These are phyloP conservation scores for Royoungia palumana DNA, from an alignment of 768 basidiomycete species.

Conservation along the genomic window DNA sequence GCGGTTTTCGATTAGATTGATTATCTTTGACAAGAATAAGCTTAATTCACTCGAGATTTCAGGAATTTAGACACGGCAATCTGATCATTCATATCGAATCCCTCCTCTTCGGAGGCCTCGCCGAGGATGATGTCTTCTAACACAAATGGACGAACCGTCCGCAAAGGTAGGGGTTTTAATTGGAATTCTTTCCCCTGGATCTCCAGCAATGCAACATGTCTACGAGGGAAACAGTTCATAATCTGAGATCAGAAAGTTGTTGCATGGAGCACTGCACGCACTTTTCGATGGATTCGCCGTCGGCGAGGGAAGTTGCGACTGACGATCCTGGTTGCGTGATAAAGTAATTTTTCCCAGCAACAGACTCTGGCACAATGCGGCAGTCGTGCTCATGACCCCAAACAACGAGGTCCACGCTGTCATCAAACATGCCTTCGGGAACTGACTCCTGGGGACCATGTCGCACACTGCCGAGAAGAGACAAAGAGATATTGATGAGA, in stretches of 20 bases:
- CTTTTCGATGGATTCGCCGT: slow-evolving; percentile 93
- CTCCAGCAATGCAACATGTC: slow-evolving; percentile 87
- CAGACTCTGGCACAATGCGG: slow-evolving; percentile 83
- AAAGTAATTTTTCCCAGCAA: slow-evolving; percentile 87
- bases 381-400: slow-evolving; percentile 99
- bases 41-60: slow-evolving; percentile 53
- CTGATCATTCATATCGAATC: slow-evolving; percentile 74
- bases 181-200: slow-evolving; percentile 88
- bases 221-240: slow-evolving; percentile 28
- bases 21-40: not conserved
- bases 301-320: slow-evolving; percentile 90
- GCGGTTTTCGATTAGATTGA: slow-evolving; percentile 1
- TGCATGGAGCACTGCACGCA: slow-evolving; percentile 29
- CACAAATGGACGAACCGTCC: slow-evolving; percentile 93
- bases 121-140: slow-evolving; percentile 74
- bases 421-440: slow-evolving; percentile 96
- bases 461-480: slow-evolving; percentile 60
- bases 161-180: slow-evolving; percentile 79
- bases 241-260: not conserved
- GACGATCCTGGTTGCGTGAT: slow-evolving; percentile 95
- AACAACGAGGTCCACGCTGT: slow-evolving; percentile 86
- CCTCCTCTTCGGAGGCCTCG: slow-evolving; percentile 77
- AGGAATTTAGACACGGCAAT: slow-evolving; percentile 82
- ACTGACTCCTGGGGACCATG: slow-evolving; percentile 94
- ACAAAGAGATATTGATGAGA: slow-evolving; percentile 11